Base-by-base conservation (phyloP, 768 basidiomycete species). In the Suillus ampliporus region DNA sequence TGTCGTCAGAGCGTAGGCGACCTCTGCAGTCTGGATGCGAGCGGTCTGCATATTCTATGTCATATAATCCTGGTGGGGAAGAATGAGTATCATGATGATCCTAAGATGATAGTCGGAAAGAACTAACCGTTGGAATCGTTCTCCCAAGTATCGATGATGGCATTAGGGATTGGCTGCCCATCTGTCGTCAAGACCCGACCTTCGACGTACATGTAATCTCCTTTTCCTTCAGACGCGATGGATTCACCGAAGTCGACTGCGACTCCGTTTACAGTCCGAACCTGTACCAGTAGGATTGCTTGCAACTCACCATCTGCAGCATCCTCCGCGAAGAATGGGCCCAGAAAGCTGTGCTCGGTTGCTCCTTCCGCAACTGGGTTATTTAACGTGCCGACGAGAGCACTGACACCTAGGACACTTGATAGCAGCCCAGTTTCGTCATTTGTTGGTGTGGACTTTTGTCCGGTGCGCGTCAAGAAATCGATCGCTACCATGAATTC, bases 141-240 rank as follows among this genome's bases (percentile, higher is more conserved):
- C 74, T 92, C 90, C 91, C 90, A 93, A 19, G 91, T 92, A 59
- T 93, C 89, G 64, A 94, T 90, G 48, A 82, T 68, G 0, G 89
- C 91, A 57, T 79, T 79, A 6, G 86, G 73, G 57, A 94, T 82
- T 3, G 88, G 88, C 28, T 81, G 77, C 26, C 92, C 91, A 43
- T 83, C 77, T 2, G 85, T 87, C 23, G 71, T 72, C 31, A 85
- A 69, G 1, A 95, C 83, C 5, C 81, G 82, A 1, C 94, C 92
- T 69, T 91, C 84, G 57, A 94, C 89, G 66, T 83, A 93, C 84
- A 95, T 79, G 72, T 92, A 91, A 13, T 92, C 85, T 21, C 92
- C 94, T 75, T 91, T 93, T 61, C 89, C 92, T 73, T 94, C 92
- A 0, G 91, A 92, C 9, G 94, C 91, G 58, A 94, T 95, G 13